Base-by-base conservation (phyloP, 768 basidiomycete species). In the Tephrocybe sp. region DNA sequence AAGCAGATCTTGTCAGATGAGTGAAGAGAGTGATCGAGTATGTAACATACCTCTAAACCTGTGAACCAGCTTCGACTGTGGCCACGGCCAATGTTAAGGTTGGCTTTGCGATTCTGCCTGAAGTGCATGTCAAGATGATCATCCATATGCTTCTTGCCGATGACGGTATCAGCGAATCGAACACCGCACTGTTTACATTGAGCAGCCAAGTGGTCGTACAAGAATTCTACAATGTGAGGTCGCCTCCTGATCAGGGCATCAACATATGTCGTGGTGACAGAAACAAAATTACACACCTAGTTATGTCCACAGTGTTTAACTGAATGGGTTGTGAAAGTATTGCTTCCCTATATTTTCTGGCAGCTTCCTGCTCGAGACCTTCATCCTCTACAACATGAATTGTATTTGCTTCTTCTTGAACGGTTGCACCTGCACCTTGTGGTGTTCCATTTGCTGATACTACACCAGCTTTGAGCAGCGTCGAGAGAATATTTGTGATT, bases 91-190 rank as follows among this genome's bases (percentile, higher is more conserved):
- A 81, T 69, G 36, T 83, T 85, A 65, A 88, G 86, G 61, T 76
- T 84, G 22, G 85, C 84, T 66, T 89, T 89, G 53, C 87, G 81
- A 62, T 98, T 98, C 65, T 96, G 88, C 65, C 85, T 79, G 72
- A 97, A 98, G 68, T 99, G 96, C 87, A 91, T 89, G 66, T 99
- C 96, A 60, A 98, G 77, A 64, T 99, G 97, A 51, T 85, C 82
- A 60, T 95, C 82, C 76, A 94, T 78, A 34, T 72, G 75, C 64
- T 83, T 86, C 71, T 86, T 91, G 53, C 90, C 93, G 47, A 73
- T 60, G 22, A 71, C 64, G 26, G 80, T 83, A 59, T 91, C 89
- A 42, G 87, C 72, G 68, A 95, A 96, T 39, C 96, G 86, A 48
- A 90, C 70, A 14, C 89, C 91, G 72, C 96, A 99, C 62, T 98